Percentiles rank a stretch among this genome's conserved stretches.
Evolutionary conservation across 192 early-diverging fungal species (phyloP).

Genomic region (Coemansia umbellata): DNA sequence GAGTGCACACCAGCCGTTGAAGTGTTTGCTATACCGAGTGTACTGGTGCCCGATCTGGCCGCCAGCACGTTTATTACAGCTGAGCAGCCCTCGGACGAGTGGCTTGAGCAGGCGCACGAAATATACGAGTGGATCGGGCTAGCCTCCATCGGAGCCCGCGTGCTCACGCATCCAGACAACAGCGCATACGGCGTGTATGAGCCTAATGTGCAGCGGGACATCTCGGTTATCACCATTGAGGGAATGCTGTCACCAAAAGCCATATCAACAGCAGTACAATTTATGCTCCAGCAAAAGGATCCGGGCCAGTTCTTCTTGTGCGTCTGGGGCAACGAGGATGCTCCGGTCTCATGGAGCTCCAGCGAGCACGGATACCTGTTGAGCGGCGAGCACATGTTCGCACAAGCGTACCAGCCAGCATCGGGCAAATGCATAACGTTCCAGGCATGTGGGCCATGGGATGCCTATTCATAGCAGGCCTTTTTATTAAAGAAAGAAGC

Average conservation of each 20-base stretch:
- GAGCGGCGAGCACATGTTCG: conserved; percentile 45
- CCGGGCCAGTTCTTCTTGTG: conserved; percentile 10
- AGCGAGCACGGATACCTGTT: conserved; percentile 29
- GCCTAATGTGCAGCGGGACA: neutral
- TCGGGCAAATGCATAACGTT: conserved; percentile 23
- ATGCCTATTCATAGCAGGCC: conserved; percentile 22
- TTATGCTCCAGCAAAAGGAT: neutral
- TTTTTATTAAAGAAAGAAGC: neutral
- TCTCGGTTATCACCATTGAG: conserved; percentile 5
- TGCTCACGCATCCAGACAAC: neutral
- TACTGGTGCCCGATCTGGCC: conserved; percentile 5
- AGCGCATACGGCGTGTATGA: conserved; percentile 13
- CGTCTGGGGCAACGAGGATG: conserved; percentile 49
- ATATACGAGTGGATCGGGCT: conserved; percentile 45
- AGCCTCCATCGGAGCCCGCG: conserved; percentile 9
- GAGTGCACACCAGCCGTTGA: neutral
- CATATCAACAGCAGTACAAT: conserved; percentile 6
- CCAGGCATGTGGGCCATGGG: conserved; percentile 47
- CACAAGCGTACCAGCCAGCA: conserved; percentile 11
- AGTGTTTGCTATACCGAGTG: neutral
- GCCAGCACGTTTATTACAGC: neutral
- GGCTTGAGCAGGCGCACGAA: conserved; percentile 28
- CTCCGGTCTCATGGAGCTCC: conserved; percentile 28
- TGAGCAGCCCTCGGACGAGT: conserved; percentile 6
- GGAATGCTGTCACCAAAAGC: conserved; percentile 32